These are phyloP conservation scores for Penicillium ochrochloron DNA, from an alignment of 495 filamentous ascomycete species.

Conservation along the genomic window DNA sequence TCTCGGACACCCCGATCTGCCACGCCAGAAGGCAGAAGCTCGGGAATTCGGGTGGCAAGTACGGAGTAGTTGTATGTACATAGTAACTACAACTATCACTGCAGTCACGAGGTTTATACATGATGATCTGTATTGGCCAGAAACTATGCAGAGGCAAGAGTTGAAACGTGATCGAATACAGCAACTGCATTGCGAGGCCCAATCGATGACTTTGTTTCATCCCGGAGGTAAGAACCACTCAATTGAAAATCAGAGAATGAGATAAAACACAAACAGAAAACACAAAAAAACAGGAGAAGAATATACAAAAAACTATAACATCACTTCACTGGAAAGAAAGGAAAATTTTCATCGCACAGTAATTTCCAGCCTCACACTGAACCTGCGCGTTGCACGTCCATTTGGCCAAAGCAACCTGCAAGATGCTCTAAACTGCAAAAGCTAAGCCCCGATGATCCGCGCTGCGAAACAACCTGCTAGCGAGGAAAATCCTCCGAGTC, in stretches of 20 bases:
- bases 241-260: not conserved
- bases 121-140: not conserved
- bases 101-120: not conserved
- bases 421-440: slow-evolving; percentile 39
- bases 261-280: slow-evolving; percentile 1
- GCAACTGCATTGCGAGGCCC: slow-evolving; percentile 7
- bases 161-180: slow-evolving; percentile 13
- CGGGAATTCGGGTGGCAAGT: slow-evolving; percentile 20
- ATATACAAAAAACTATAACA: not conserved
- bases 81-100: not conserved
- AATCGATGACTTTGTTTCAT: slow-evolving; percentile 25
- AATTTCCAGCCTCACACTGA: slow-evolving; percentile 26
- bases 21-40: slow-evolving; percentile 11
- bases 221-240: not conserved
- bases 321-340: not conserved
- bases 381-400: slow-evolving; percentile 35
- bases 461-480: slow-evolving; percentile 21
- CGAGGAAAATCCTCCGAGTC: slow-evolving; percentile 25
- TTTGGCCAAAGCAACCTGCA: slow-evolving; percentile 34
- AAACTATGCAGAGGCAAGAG: not conserved
- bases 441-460: slow-evolving; percentile 40
- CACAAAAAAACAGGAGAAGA: not conserved
- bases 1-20: slow-evolving; percentile 33
- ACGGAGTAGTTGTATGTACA: not conserved
- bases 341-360: slow-evolving; percentile 21